Base-by-base conservation (phyloP, 2,329 filamentous ascomycete species). In the Periconia macrospinosa region DNA sequence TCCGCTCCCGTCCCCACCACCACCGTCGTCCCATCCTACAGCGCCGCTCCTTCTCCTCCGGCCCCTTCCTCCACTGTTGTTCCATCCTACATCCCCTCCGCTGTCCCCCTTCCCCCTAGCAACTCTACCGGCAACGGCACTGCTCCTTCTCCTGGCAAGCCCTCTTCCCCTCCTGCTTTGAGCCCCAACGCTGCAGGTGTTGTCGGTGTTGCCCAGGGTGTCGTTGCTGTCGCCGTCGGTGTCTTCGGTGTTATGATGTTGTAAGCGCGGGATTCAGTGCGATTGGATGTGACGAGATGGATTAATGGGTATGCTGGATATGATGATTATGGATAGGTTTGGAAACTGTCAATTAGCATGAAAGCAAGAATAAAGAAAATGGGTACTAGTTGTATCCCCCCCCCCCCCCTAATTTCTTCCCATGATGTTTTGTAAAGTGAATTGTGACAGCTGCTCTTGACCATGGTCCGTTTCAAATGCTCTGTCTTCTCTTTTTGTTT, bases 221-320 rank as follows among this genome's bases (percentile, higher is more conserved):
- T 44, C 20, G 42, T 44, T 44, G 42, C 42, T n/a, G 42, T 44
- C 23, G 19, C 42, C 14, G 42, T 23, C 8, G 42, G 42, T 45
- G 43, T 45, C 11, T 45, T 45, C 14, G 43, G 23, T 30, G 27
- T 45, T n/a, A 33, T 45, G 43, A 45, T 45, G 43, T 45, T 45
- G 43, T 45, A 45, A 45, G 20, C 15, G 33, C 11, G 42, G 41
- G 19, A 42, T 6, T 42, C 41, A 20, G 17, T 15, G 17, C 17
- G 41, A 18, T 42, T 27, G 41, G n/a, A 20, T 42, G 17, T 23
- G 20, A 37, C 11, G 33, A 37, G 11, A 5, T 45, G 23, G 19
- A 11, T 20, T 44, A 18, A 10, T 30, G 43, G 27, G 43, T n/a
- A 30, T 45, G 18, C 13, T 18, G 13, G 13, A 30, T 3, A 45